Conservation (phyloP, 768 basidiomycete genomes). For the Amanita pseudoporphyria region DNA sequence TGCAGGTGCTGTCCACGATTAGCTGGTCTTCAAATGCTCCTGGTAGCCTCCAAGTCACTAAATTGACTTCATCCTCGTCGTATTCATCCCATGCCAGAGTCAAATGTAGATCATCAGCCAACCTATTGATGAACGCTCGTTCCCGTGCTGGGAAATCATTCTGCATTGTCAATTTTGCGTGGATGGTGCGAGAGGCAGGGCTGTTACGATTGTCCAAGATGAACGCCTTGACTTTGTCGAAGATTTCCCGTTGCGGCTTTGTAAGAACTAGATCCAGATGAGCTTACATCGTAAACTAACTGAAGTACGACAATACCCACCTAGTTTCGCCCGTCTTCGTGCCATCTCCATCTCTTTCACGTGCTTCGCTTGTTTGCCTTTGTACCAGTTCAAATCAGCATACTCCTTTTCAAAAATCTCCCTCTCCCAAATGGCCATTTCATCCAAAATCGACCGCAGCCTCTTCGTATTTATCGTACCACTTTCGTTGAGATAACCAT, state of each 20-base stretch:
- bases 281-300: neutral
- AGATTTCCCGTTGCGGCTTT: conserved; percentile 62
- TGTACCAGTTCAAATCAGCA: conserved; percentile 86
- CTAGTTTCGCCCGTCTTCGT: conserved; percentile 48
- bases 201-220: conserved; percentile 37
- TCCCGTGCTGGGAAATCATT: conserved; percentile 79
- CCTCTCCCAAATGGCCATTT: conserved; percentile 81
- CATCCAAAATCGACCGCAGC: conserved; percentile 79
- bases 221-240: conserved; percentile 71
- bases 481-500: conserved; percentile 88
- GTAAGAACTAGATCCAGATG: conserved; percentile 46
- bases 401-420: conserved; percentile 91
- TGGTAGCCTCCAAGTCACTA: conserved; percentile 62
- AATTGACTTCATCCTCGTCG: conserved; percentile 70
- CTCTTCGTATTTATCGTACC: conserved; percentile 75
- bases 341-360: conserved; percentile 54
- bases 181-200: conserved; percentile 22
- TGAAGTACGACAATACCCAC: conserved; percentile 27
- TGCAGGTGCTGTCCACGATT: conserved; percentile 25
- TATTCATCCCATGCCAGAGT: conserved; percentile 89
- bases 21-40: conserved; percentile 23
- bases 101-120: conserved; percentile 74
- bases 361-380: conserved; percentile 82
- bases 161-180: conserved; percentile 48
- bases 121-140: conserved; percentile 63